Conservation (phyloP, 73 alveolate genomes). For the Paramecium sexaurelia region DNA sequence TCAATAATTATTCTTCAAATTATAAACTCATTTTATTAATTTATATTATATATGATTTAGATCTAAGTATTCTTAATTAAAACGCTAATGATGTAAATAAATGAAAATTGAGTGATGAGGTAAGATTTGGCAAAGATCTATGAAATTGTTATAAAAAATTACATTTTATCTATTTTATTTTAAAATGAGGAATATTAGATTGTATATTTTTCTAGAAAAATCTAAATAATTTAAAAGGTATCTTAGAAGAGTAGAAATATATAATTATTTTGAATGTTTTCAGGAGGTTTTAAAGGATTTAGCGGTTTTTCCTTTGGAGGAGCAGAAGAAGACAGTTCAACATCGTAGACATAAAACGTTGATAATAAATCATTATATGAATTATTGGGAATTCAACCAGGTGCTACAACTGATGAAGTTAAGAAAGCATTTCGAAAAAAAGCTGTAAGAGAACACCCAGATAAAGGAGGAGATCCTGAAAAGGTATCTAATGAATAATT, state of each 20-base stretch:
- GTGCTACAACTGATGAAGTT: constrained; percentile 87
- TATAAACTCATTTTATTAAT: background rate
- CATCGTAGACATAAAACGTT: constrained; percentile 70
- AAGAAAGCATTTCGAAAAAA: constrained; percentile 88
- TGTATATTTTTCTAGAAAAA: background rate
- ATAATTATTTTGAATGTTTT: constrained; percentile 39
- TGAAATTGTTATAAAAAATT: background rate
- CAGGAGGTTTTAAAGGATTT: constrained; percentile 72
- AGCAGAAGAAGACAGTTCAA: constrained; percentile 71
- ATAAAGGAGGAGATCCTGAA: constrained; percentile 97
- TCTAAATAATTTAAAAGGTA: background rate
- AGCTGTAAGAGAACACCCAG: constrained; percentile 96
- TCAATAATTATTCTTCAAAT: background rate
- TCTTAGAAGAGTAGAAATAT: background rate
- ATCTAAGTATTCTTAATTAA: too few relatives aligned
- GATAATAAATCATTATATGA: constrained; percentile 91
- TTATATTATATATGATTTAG: background rate
- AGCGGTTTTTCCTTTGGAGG: constrained; percentile 56
- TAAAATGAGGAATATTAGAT: background rate
- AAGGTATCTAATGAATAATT: constrained; percentile 9
- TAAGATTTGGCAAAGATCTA: too few relatives aligned
- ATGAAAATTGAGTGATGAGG: too few relatives aligned
- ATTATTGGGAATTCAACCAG: constrained; percentile 89
- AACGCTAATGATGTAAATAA: too few relatives aligned
- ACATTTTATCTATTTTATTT: background rate